Base-by-base conservation (phyloP, 1,139 yeast species). In the Geotrichum carabidarum region DNA sequence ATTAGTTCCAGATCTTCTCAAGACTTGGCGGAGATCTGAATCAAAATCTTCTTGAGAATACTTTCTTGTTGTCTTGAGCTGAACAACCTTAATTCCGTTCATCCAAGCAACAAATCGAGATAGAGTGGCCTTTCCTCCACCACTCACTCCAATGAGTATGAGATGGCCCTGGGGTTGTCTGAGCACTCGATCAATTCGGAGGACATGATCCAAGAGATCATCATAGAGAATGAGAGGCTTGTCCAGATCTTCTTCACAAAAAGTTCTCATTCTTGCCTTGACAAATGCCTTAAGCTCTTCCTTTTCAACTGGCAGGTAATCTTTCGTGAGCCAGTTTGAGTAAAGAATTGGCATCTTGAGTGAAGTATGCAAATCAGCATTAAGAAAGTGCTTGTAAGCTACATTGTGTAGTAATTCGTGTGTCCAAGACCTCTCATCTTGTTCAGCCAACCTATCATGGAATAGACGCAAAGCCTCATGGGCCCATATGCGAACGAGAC, bases 21-120 rank as follows among this genome's bases (percentile, higher is more conserved):
- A 71, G 0, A 87, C 68, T 0, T 71, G 71, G 55, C 87, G 76
- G 52, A 93, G 70, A 5, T 81, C 80, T 0, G 71, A 68, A 60
- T 89, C 96, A 70, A 91, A 91, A 52, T 88, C 86, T 0, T 65
- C 66, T 15, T 87, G 72, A 0, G 78, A 70, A 64, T 82, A 90
- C 17, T 73, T 74, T 14, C 80, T 69, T 36, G 79, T 76, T 0
- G 86, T 85, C 44, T 73, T 74, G 42, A 93, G 75, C 61, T 83
- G 89, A 22, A 77, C 71, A 0, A 82, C 76, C 44, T 76, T 78
- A 27, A 88, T 68, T 0, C 96, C 97, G 66, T 87, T 86, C 73
- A 90, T 80, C 98, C 98, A 93, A 0, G 95, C 82, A 4, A 88
- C 96, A 74, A 93, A 91, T 58, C 83, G 79, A 0, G 88, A 76